Percentiles rank a stretch among this genome's conserved stretches.
Conservation (phyloP, 768 basidiomycete genomes). For the Coprinellus aureogranulatus region DNA sequence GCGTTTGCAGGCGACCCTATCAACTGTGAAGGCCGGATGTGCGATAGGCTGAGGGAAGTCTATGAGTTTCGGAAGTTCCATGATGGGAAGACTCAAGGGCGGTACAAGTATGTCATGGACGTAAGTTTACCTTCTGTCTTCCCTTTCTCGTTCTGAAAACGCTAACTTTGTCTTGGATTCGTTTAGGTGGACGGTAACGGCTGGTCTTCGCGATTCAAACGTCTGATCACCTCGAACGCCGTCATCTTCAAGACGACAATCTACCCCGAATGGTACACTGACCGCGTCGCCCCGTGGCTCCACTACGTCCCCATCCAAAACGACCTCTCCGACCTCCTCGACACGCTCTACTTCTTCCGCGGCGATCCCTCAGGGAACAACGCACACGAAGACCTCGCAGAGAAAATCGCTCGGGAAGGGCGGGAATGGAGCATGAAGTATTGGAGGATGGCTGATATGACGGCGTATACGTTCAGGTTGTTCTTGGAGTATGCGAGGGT, state of each 20-base stretch:
- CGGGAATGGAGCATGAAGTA: constrained; percentile 45
- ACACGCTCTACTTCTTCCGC: constrained; percentile 69
- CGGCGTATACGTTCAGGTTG: constrained; percentile 46
- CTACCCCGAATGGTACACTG: constrained; percentile 70
- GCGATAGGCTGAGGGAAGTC: constrained; percentile 38
- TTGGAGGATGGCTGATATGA: constrained; percentile 54
- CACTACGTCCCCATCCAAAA: constrained; percentile 71
- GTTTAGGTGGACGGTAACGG: constrained; percentile 67
- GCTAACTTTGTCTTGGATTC: too few relatives aligned
- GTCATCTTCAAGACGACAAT: constrained; percentile 69
- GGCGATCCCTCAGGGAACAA: constrained; percentile 51
- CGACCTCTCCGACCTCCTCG: constrained; percentile 65
- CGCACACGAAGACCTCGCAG: constrained; percentile 58
- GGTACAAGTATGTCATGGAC: constrained; percentile 62
- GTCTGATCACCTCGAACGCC: constrained; percentile 60
- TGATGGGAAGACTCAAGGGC: constrained; percentile 44
- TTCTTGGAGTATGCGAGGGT: constrained; percentile 15
- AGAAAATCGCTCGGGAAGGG: constrained; percentile 44
- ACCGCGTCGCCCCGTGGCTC: constrained; percentile 64
- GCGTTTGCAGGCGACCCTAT: constrained; percentile 47
- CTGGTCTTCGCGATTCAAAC: constrained; percentile 68
- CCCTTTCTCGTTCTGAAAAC: too few relatives aligned
- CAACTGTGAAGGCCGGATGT: constrained; percentile 40
- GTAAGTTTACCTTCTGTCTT: too few relatives aligned
- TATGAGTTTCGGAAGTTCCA: constrained; percentile 54